A percentile compares a stretch with the other conserved stretches of the same genome.
phyloP scores from a whole-genome alignment of 2,329 filamentous ascomycete genomes.

The Byssochlamys sp. region DNA sequence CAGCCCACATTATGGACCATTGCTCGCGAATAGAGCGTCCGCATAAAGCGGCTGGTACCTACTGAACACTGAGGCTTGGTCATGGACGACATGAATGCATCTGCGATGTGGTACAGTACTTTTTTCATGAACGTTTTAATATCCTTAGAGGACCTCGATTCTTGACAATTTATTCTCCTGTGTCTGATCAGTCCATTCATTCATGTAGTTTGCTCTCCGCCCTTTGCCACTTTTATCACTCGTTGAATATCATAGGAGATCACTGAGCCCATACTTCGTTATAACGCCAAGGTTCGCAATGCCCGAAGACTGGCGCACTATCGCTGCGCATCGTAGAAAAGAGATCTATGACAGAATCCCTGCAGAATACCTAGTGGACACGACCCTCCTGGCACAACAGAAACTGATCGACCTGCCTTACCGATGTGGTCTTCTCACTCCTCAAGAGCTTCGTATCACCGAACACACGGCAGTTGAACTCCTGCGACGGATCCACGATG shows the following conservation, averaged over 20 bases:
- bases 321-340: not conserved
- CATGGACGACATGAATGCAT: not conserved
- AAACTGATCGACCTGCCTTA: not conserved
- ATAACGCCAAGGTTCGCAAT: not conserved
- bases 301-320: not conserved
- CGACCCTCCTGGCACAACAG: not conserved
- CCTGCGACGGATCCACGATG: conserved; percentile 1
- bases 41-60: not conserved
- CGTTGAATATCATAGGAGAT: not conserved
- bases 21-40: not conserved
- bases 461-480: conserved; percentile 3
- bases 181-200: not conserved
- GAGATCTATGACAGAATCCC: not conserved
- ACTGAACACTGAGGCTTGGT: not conserved
- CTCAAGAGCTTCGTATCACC: conserved; percentile 4
- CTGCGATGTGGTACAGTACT: not conserved
- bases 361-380: not conserved
- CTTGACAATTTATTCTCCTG: not conserved
- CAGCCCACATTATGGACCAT: not conserved
- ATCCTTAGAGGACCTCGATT: not conserved
- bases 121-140: not conserved
- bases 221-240: not conserved
- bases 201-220: not conserved
- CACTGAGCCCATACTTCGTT: not conserved
- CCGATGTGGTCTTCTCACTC: not conserved